Percentiles rank a stretch among this genome's conserved stretches.
These are phyloP conservation scores for Kwoniella shivajii DNA, from an alignment of 1,284 basidiomycete genomes.

Conservation along the genomic window DNA sequence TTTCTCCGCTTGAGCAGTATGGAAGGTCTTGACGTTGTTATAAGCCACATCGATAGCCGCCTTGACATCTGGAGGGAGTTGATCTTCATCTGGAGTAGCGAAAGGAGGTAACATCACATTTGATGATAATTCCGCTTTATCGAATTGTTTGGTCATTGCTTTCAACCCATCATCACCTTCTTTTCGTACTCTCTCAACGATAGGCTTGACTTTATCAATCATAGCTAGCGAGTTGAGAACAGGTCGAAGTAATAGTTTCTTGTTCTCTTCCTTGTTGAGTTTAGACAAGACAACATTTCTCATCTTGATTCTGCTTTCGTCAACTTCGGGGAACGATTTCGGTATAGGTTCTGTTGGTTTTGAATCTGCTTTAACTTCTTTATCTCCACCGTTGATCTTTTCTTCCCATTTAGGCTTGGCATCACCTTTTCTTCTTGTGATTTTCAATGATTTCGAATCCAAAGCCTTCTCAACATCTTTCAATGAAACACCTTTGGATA, in stretches of 20 bases:
- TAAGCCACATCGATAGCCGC: conserved; percentile 91
- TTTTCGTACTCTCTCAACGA: conserved; percentile 81
- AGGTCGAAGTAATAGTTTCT: conserved; percentile 79
- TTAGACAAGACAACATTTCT: conserved; percentile 66
- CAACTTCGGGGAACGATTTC: conserved; percentile 41
- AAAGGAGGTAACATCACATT: conserved; percentile 57
- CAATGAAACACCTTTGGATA: conserved; percentile 79
- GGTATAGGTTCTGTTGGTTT: conserved; percentile 50
- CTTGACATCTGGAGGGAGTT: conserved; percentile 66
- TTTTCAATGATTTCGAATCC: conserved; percentile 82
- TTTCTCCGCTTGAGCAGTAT: conserved; percentile 75
- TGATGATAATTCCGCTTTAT: conserved; percentile 63
- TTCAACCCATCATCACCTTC: conserved; percentile 86
- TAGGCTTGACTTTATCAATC: conserved; percentile 92
- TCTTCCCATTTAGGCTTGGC: conserved; percentile 83
- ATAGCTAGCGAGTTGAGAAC: conserved; percentile 92
- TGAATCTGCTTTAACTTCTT: conserved; percentile 39
- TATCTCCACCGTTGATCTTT: conserved; percentile 40
- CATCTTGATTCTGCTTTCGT: conserved; percentile 66
- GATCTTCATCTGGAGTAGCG: conserved; percentile 56
- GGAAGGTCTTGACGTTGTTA: conserved; percentile 87
- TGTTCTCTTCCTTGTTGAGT: conserved; percentile 63
- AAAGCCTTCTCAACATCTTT: conserved; percentile 83
- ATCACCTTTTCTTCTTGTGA: conserved; percentile 86
- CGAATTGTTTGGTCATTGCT: conserved; percentile 90